phyloP scores from a whole-genome alignment of 495 filamentous ascomycete genomes.

The Extremus antarcticus region DNA sequence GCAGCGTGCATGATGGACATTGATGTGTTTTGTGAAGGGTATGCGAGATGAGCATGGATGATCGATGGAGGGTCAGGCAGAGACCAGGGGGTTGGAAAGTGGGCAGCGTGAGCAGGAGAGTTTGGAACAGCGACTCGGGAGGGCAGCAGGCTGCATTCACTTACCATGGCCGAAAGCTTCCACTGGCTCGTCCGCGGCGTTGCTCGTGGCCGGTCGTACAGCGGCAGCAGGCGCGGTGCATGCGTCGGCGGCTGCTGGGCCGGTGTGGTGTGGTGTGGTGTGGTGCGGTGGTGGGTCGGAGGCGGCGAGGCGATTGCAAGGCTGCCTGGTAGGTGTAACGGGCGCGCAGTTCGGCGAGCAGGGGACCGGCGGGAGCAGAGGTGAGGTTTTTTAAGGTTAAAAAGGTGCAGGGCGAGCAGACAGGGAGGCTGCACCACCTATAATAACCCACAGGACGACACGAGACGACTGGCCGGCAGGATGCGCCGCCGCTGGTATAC shows the following conservation, averaged over 20 bases:
- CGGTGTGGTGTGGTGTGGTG: not conserved
- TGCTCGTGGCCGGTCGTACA: not conserved
- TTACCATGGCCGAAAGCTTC: not conserved
- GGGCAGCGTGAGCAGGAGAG: not conserved
- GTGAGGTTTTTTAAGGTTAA: not conserved
- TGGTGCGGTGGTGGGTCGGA: not conserved
- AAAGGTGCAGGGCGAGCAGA: not conserved
- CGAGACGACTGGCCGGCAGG: not conserved
- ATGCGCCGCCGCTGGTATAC: not conserved
- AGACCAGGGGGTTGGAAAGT: not conserved
- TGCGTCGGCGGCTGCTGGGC: not conserved
- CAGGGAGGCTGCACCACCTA: not conserved
- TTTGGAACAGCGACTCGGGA: not conserved
- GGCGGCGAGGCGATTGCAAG: not conserved
- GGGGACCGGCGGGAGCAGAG: not conserved
- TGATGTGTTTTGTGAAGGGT: not conserved
- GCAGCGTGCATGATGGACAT: not conserved
- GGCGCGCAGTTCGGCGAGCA: not conserved
- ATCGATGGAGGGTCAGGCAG: not conserved
- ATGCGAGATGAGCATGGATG: conserved; percentile 9
- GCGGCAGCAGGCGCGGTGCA: not conserved
- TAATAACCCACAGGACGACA: too few relatives aligned
- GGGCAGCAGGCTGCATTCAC: not conserved
- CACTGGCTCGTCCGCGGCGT: not conserved
- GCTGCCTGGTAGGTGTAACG: too few relatives aligned